Percentiles rank a stretch among this genome's conserved stretches.
Conservation (phyloP, 176 grass and related monocot species). For the Carex cristatella region DNA sequence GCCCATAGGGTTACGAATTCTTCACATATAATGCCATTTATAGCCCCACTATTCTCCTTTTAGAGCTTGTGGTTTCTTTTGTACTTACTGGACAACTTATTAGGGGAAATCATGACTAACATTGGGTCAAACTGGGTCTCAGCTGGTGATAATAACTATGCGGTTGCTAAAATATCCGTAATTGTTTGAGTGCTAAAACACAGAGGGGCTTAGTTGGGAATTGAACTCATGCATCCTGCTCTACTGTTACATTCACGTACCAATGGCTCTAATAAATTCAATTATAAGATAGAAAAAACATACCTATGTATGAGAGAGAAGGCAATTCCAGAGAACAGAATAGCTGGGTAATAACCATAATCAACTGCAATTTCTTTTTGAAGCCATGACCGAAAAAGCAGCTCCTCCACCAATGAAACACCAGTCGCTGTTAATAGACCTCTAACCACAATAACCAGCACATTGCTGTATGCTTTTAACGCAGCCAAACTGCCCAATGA, state of each 20-base stretch:
- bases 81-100: not conserved
- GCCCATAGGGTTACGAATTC: not conserved
- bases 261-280: not conserved
- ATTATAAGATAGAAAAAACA: conserved; percentile 8
- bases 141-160: not conserved
- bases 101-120: not conserved
- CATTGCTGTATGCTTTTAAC: conserved; percentile 53
- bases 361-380: conserved; percentile 78
- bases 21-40: not conserved
- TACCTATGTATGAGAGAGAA: conserved; percentile 93
- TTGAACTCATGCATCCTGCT: not conserved
- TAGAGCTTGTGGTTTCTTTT: not conserved
- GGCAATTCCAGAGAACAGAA: conserved; percentile 65
- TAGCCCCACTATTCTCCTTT: not conserved
- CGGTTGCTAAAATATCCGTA: not conserved
- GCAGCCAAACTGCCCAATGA: conserved; percentile 39
- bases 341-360: conserved; percentile 60
- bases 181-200: not conserved
- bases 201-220: not conserved
- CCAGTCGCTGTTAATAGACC: conserved; percentile 63
- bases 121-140: not conserved
- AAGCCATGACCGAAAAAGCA: conserved; percentile 95
- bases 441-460: conserved; percentile 39
- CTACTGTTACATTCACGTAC: not conserved
- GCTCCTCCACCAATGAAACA: conserved; percentile 77